phyloP scores from a whole-genome alignment of 2,329 filamentous ascomycete species.

The Neonectria punicea region DNA sequence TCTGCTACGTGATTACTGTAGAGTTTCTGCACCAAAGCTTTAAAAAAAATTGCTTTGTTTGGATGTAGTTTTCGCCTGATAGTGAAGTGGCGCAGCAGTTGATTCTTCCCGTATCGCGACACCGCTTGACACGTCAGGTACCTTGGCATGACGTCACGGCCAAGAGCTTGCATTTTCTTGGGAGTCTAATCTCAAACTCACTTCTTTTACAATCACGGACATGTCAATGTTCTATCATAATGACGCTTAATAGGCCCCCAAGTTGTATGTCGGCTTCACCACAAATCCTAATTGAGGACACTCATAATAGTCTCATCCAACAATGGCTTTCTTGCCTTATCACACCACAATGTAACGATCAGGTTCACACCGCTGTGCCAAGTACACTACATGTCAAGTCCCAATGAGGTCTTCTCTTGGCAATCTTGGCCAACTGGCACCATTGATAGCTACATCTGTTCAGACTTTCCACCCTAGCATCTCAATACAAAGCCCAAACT shows the following conservation, averaged over 20 bases:
- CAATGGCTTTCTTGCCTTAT: no score
- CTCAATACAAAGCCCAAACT: no score
- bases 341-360: neutral
- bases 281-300: no score
- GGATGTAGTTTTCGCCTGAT: neutral
- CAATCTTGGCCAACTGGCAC: neutral
- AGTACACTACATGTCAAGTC: neutral
- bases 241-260: no score
- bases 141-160: slow-evolving; percentile 22
- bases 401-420: neutral
- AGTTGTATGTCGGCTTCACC: no score
- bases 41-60: neutral
- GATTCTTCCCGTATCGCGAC: slow-evolving; percentile 1
- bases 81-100: neutral
- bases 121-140: neutral
- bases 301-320: no score
- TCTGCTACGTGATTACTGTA: neutral
- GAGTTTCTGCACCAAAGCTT: neutral
- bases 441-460: slow-evolving; percentile 11
- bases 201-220: no score
- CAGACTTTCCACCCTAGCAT: no score
- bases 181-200: no score
- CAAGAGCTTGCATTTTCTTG: neutral
- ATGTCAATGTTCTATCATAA: no score
- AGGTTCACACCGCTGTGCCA: neutral